Evolutionary conservation across 2,329 filamentous ascomycete species (phyloP), one percentile per base, ranked within the genome.

Genomic region (Curvularia sp.): DNA sequence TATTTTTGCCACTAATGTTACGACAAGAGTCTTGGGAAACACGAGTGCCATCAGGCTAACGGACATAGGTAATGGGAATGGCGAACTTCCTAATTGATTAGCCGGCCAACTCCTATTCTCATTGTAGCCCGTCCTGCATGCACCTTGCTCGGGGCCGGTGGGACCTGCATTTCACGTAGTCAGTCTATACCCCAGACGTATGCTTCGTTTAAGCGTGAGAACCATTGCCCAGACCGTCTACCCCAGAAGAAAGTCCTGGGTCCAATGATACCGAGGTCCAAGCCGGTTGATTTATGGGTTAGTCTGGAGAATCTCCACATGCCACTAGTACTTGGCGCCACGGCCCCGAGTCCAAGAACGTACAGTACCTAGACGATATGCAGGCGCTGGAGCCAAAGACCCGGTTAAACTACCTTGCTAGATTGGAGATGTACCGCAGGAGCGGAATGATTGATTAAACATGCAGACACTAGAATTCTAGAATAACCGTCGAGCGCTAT

Each of bases 271-370:
- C 63, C 59, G 63, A 62, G 58, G 59, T 62, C 63, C 63, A 68
- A 68, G 65, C 65, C 65, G 65, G 65, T 53, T 68, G 64, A 66
- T 65, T 65, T 61, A 62, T 66, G 57, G 63, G 60, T 55, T 63
- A 56, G 60, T 56, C 35, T 61, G 57, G 35, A 49, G 31, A 46
- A 51, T 53, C 58, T 63, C 56, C 62, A 53, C 58, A 54, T 38
- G n/a, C 20, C 43, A 41, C 47, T 18, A 57, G 41, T 33, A 54
- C 24, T 48, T 51, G 46, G 61, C 52, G 44, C 38, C 49, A 41
- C 53, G 56, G 44, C 42, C 47, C 22, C 35, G 22, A 47, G 28
- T 42, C 48, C 44, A 46, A 46, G 35, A 56, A 47, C 15, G 47
- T 56, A n/a, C 28, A 43, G 43, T 55, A 20, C 22, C 49, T 49